Percentiles rank a stretch among this genome's conserved stretches.
These are phyloP conservation scores for Triticum urartu DNA, from an alignment of 176 grass and related monocot genomes.

Conservation along the genomic window DNA sequence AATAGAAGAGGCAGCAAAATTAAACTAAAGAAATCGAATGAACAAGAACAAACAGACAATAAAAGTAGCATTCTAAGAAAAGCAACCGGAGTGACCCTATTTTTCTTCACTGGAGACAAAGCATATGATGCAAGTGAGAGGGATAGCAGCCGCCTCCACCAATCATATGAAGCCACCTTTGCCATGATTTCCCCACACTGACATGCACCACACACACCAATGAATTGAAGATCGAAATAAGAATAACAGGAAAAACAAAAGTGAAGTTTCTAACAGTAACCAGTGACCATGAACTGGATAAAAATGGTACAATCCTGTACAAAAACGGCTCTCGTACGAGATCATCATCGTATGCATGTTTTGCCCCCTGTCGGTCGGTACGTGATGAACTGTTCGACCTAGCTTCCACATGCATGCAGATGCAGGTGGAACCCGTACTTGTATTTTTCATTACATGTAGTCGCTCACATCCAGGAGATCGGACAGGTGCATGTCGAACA, in stretches of 20 bases:
- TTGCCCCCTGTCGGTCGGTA: neutral
- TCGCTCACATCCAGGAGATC: conserved; percentile 56
- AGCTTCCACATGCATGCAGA: neutral
- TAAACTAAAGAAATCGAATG: conserved; percentile 13
- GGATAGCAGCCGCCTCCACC: conserved; percentile 26
- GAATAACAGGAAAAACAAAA: neutral
- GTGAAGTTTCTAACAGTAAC: conserved; percentile 29
- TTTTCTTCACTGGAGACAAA: conserved; percentile 53
- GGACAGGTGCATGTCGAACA: conserved; percentile 49
- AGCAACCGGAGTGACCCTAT: conserved; percentile 35
- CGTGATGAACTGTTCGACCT: neutral
- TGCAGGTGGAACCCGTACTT: conserved; percentile 9
- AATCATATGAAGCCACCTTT: conserved; percentile 35
- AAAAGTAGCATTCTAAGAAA: conserved; percentile 38
- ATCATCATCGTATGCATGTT: conserved; percentile 2
- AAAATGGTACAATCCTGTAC: conserved; percentile 43
- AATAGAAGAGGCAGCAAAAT: neutral
- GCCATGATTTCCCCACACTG: conserved; percentile 25
- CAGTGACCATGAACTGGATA: conserved; percentile 8
- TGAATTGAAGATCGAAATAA: neutral
- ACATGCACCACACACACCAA: conserved; percentile 9
- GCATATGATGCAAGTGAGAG: conserved; percentile 33
- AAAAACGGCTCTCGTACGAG: conserved; percentile 30
- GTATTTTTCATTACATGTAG: conserved; percentile 34
- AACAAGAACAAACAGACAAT: neutral